These are phyloP conservation scores for Oxyria digyna DNA, from an alignment of 148 eudicot species.

Conservation along the genomic window DNA sequence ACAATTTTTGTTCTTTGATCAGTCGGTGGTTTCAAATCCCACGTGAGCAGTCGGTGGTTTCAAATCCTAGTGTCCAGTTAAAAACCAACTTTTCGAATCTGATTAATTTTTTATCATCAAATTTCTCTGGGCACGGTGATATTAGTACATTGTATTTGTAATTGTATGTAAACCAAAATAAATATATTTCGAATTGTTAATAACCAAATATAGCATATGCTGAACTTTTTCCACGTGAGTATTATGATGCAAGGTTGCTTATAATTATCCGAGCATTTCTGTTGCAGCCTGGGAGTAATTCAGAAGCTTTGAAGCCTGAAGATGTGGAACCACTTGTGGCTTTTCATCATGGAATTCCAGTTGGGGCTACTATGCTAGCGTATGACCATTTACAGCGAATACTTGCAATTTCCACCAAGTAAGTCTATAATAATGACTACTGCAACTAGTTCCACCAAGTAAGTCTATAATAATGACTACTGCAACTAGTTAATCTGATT, in stretches of 20 bases:
- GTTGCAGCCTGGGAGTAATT: slow-evolving; percentile 55
- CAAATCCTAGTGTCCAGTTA: not conserved
- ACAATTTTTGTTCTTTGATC: not conserved
- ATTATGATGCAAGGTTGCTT: not conserved
- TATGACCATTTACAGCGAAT: slow-evolving; percentile 72
- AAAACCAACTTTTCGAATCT: not conserved
- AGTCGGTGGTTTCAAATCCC: not conserved
- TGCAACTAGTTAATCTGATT: slow-evolving; percentile 1
- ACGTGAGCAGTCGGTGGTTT: slow-evolving; percentile 2
- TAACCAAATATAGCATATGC: not conserved
- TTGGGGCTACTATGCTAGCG: slow-evolving; percentile 45
- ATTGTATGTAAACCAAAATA: not conserved
- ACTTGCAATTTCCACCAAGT: slow-evolving; percentile 79
- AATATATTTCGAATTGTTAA: not conserved
- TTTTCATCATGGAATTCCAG: slow-evolving; percentile 85
- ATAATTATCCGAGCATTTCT: not conserved
- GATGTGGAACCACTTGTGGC: slow-evolving; percentile 46
- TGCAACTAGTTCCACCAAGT: slow-evolving; percentile 42
- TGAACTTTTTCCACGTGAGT: not conserved
- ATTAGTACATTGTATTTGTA: no score
- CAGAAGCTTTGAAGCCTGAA: slow-evolving; percentile 53
- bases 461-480: slow-evolving; percentile 12
- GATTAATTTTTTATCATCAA: not conserved
- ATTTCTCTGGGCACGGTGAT: not conserved
- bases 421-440: slow-evolving; percentile 12